A percentile compares a stretch with the other conserved stretches of the same genome.
These are phyloP conservation scores for Xerocomellus chrysenteron DNA, from an alignment of 768 basidiomycete genomes.

Conservation along the genomic window DNA sequence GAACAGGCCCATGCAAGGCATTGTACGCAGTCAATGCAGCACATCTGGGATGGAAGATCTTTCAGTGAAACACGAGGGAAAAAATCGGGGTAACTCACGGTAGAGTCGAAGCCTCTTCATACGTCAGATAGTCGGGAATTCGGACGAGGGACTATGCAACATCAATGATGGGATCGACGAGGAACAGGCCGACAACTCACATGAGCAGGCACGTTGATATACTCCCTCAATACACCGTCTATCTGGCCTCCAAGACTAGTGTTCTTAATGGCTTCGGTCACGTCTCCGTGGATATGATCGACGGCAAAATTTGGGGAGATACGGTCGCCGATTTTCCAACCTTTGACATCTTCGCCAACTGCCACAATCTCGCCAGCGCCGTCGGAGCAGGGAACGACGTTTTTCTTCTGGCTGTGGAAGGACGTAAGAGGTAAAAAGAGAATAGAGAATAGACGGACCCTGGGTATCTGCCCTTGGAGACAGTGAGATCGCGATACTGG, in stretches of 20 bases:
- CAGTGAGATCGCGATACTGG: too few species aligned
- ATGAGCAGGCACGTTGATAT: too few species aligned
- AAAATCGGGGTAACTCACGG: constrained; percentile 39
- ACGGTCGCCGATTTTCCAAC: constrained; percentile 56
- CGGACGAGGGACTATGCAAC: constrained; percentile 43
- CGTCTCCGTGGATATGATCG: constrained; percentile 49
- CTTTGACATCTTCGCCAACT: constrained; percentile 38
- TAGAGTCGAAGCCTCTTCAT: constrained; percentile 64
- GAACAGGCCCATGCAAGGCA: constrained; percentile 47
- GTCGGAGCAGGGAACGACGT: constrained; percentile 43
- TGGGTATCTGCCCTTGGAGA: too few species aligned
- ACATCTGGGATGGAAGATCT: constrained; percentile 34
- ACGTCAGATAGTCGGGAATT: constrained; percentile 56
- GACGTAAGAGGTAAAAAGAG: too few species aligned
- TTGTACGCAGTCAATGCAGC: constrained; percentile 68
- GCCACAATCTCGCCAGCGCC: constrained; percentile 51
- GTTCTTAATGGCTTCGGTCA: constrained; percentile 32
- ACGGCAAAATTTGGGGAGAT: constrained; percentile 53
- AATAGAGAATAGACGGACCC: too few species aligned
- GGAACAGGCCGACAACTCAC: too few species aligned
- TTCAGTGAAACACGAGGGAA: background rate
- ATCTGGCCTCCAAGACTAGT: constrained; percentile 43
- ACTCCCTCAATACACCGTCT: constrained; percentile 4
- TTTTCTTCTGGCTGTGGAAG: constrained; percentile 20
- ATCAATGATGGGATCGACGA: constrained; percentile 10